Percentiles rank a stretch among this genome's conserved stretches.
phyloP scores from a whole-genome alignment of 1,284 basidiomycete genomes.

The Ustilago sp. region DNA sequence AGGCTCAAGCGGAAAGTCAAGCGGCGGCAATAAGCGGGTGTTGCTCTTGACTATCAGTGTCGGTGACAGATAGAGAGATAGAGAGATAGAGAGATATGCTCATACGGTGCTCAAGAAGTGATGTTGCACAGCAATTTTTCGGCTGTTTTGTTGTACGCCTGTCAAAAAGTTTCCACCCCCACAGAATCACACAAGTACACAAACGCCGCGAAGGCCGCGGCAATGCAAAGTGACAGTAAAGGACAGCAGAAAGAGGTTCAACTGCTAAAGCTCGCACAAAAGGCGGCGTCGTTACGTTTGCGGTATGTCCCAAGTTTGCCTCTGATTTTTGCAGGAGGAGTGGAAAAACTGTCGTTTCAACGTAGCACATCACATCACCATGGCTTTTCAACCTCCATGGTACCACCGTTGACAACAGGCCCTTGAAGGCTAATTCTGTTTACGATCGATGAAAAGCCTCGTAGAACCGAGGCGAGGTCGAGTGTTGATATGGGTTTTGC shows the following conservation, averaged over 20 bases:
- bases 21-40: not conserved
- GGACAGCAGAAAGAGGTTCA: not conserved
- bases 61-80: not conserved
- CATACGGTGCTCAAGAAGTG: no score
- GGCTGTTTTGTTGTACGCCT: not conserved
- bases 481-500: constrained; percentile 16
- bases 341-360: not conserved
- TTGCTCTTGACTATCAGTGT: not conserved
- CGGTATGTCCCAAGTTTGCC: no score
- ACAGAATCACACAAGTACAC: not conserved
- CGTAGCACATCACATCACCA: constrained; percentile 10
- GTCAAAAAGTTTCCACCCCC: constrained; percentile 14
- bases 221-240: constrained; percentile 7
- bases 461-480: not conserved
- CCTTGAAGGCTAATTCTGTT: not conserved
- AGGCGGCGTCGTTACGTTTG: not conserved
- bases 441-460: not conserved
- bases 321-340: not conserved
- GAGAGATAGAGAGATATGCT: no score
- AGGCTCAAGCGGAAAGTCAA: not conserved
- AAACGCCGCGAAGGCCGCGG: constrained; percentile 19
- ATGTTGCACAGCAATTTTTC: constrained; percentile 2
- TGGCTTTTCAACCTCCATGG: not conserved
- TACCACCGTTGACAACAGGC: not conserved
- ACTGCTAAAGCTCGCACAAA: not conserved